Evolutionary conservation across 2,329 filamentous ascomycete genomes (phyloP).

Genomic region (Ascochyta fabae): DNA sequence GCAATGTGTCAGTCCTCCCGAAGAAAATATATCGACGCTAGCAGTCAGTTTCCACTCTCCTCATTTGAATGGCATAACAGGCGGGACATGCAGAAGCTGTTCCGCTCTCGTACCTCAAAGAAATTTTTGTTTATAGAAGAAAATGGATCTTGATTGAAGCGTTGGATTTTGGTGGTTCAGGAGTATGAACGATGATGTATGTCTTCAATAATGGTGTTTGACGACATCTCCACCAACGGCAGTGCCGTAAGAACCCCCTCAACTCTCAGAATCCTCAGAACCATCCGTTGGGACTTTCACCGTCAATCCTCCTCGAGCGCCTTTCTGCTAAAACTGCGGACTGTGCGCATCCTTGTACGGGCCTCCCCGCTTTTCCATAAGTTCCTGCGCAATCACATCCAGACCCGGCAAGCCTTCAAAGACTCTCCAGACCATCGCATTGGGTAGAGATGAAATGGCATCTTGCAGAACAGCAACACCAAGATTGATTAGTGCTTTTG

Average conservation of each 20-base stretch:
- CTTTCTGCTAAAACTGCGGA: neutral
- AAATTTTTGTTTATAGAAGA: too few species aligned
- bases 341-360: neutral
- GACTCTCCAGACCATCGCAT: slow-evolving; percentile 18
- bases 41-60: too few species aligned
- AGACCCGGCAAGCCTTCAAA: slow-evolving; percentile 1
- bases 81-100: too few species aligned
- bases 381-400: neutral
- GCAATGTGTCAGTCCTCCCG: too few species aligned
- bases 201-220: too few species aligned
- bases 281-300: neutral
- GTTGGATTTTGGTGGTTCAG: too few species aligned
- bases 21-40: too few species aligned
- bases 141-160: too few species aligned
- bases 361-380: neutral
- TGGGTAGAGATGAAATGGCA: slow-evolving; percentile 21
- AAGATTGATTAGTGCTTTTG: slow-evolving; percentile 33
- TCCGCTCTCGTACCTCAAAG: too few species aligned
- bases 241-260: neutral
- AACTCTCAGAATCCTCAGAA: neutral
- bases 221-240: too few species aligned
- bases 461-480: slow-evolving; percentile 24
- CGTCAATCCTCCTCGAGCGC: neutral
- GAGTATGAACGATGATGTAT: too few species aligned
- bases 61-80: too few species aligned